Base-by-base conservation (phyloP, 257 asterid genomes). In the Jacaranda copaia region DNA sequence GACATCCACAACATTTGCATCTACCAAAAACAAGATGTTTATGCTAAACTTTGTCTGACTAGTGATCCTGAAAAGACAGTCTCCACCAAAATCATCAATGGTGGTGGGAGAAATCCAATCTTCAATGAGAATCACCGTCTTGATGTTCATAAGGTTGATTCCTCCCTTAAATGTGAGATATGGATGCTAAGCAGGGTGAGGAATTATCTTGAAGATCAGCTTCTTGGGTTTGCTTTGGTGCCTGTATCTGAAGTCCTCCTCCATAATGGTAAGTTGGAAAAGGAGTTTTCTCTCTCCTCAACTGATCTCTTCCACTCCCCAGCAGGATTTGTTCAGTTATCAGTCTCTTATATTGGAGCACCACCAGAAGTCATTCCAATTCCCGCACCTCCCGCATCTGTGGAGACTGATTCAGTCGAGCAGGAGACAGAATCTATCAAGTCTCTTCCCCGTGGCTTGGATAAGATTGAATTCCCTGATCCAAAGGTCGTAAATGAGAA, bases 251-350 rank as follows among this genome's bases (percentile, higher is more conserved):
- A 96, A 73, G 80, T 96, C 76, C 72, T 93, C 60, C 70, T 87
- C 67, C 81, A 84, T 42, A 72, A 81, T 38, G 96, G 97, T 35
- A 96, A 96, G 86, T 53, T 96, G 76, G 96, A 89, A 62, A 90
- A 87, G 81, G 99, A 96, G 86, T 93, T 91, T 49, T 86, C 99
- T 45, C 97, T 96, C 25, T 91, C 98, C 32, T 90, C 99, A 0
- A 91, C 97, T 3, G 99, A 96, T 86, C 92, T 96, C 6, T 96
- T 96, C 92, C 97, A 96, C 89, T 93, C 99, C 5, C 99, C 99
- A 3, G 98, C 99, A 1, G 99, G 99, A 20, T 96, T 88, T 74
- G 99, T 93, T 10, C 93, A 90, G 82, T 53, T 96, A 65, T 91
- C 99, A 0, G 84, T 96, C 51, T 79, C 92, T 2, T 96, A 90